phyloP scores from a whole-genome alignment of 2,329 filamentous ascomycete genomes.

The Malbranchea cinnamomea region DNA sequence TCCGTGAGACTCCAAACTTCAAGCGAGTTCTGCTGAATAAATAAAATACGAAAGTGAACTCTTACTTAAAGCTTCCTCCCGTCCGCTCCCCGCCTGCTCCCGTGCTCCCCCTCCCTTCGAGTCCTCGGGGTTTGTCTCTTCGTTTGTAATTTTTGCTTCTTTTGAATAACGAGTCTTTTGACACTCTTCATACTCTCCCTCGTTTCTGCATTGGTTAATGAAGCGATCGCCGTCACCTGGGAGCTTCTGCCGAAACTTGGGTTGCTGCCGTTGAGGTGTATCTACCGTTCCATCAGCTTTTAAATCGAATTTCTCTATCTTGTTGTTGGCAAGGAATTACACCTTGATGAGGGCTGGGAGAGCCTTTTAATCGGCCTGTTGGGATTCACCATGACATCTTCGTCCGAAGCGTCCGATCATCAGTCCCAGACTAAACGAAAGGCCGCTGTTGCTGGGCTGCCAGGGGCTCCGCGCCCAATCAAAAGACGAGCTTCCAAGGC shows the following conservation, averaged over 20 bases:
- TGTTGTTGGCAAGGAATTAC: background rate
- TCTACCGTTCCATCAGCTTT: no score
- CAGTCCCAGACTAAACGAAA: constrained; percentile 39
- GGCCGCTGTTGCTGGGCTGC: constrained; percentile 40
- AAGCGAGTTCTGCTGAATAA: no score
- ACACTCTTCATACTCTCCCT: background rate
- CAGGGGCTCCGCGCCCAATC: constrained; percentile 40
- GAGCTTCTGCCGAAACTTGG: no score
- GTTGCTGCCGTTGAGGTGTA: no score
- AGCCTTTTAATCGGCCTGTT: constrained; percentile 4
- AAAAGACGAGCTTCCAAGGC: constrained; percentile 50
- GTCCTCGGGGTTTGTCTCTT: background rate
- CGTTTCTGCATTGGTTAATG: background rate
- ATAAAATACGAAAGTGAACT: no score
- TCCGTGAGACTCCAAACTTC: no score
- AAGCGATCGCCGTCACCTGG: no score
- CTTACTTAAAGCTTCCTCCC: no score
- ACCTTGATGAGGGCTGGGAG: background rate
- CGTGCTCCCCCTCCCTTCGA: background rate
- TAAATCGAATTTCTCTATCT: no score
- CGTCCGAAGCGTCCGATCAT: constrained; percentile 13
- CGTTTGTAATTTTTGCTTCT: constrained; percentile 1
- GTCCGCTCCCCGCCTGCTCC: no score
- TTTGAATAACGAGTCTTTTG: background rate
- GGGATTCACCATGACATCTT: constrained; percentile 11